Evolutionary conservation across 2,329 filamentous ascomycete species (phyloP).

Genomic region (Fusarium continuum): DNA sequence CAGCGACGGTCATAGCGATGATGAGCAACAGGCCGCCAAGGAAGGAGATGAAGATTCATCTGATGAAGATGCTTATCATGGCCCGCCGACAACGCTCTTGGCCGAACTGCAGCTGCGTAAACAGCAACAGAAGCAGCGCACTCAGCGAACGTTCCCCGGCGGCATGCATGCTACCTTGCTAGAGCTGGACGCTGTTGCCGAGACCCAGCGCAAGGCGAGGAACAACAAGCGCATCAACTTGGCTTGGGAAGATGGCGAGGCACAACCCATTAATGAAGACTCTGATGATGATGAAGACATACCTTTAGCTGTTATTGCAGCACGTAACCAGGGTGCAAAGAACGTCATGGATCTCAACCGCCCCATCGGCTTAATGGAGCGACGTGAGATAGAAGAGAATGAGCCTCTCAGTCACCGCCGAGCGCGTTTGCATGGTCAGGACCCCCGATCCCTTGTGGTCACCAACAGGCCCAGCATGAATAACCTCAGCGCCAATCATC

Average conservation of each 20-base stretch:
- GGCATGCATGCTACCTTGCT: slow-evolving; percentile 93
- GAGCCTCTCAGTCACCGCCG: slow-evolving; percentile 85
- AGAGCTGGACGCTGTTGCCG: slow-evolving; percentile 88
- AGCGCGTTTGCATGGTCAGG: slow-evolving; percentile 75
- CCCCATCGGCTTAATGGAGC: slow-evolving; percentile 80
- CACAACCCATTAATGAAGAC: slow-evolving; percentile 54
- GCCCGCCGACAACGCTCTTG: slow-evolving; percentile 86
- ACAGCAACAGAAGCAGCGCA: slow-evolving; percentile 83
- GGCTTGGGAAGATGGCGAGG: slow-evolving; percentile 82
- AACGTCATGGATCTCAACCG: slow-evolving; percentile 66
- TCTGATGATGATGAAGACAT: slow-evolving; percentile 84
- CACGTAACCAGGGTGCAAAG: slow-evolving; percentile 63
- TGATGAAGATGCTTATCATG: slow-evolving; percentile 65
- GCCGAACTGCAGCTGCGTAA: slow-evolving; percentile 94
- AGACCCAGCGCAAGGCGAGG: slow-evolving; percentile 80
- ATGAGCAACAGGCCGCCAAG: slow-evolving; percentile 52
- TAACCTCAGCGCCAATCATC: slow-evolving; percentile 47
- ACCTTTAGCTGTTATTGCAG: slow-evolving; percentile 82
- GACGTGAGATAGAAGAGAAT: slow-evolving; percentile 87
- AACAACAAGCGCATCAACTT: slow-evolving; percentile 81
- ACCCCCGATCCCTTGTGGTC: slow-evolving; percentile 53
- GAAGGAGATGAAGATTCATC: slow-evolving; percentile 58
- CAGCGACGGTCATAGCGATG: slow-evolving; percentile 34
- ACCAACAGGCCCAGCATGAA: slow-evolving; percentile 56
- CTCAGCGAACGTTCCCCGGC: slow-evolving; percentile 70